Evolutionary conservation across 148 eudicot species (phyloP).

Genomic region (Nyssa sinensis): DNA sequence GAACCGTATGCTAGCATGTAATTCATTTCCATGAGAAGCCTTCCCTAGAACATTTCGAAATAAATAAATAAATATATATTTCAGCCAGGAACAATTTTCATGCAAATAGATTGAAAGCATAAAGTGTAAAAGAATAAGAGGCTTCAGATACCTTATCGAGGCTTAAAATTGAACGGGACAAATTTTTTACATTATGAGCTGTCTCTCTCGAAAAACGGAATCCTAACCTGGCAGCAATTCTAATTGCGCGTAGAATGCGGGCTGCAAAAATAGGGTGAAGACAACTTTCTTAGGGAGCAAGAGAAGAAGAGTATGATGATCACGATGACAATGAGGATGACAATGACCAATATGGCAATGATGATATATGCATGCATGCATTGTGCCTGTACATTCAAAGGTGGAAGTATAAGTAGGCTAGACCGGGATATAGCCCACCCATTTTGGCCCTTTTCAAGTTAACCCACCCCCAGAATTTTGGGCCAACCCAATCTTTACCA

Average conservation of each 20-base stretch:
- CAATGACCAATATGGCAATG: too few relatives aligned
- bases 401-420: too few relatives aligned
- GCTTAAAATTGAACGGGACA: slow-evolving; percentile 50
- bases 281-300: slow-evolving; percentile 3
- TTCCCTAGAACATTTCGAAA: slow-evolving; percentile 39
- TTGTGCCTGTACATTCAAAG: too few relatives aligned
- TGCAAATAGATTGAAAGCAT: not conserved
- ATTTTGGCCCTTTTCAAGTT: too few relatives aligned
- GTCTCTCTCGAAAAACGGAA: slow-evolving; percentile 59
- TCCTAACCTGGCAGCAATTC: slow-evolving; percentile 86
- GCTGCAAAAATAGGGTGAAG: slow-evolving; percentile 40
- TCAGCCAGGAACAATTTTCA: not conserved
- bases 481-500: too few relatives aligned
- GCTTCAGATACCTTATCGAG: slow-evolving; percentile 67
- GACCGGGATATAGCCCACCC: too few relatives aligned
- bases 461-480: too few relatives aligned
- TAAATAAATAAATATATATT: not conserved
- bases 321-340: not conserved
- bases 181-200: slow-evolving; percentile 42
- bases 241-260: slow-evolving; percentile 83
- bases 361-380: too few relatives aligned
- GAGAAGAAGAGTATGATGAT: not conserved
- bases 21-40: slow-evolving; percentile 88
- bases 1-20: slow-evolving; percentile 97
- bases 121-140: not conserved